Base-by-base conservation (phyloP, 148 eudicot species). In the Nyssa sinensis region DNA sequence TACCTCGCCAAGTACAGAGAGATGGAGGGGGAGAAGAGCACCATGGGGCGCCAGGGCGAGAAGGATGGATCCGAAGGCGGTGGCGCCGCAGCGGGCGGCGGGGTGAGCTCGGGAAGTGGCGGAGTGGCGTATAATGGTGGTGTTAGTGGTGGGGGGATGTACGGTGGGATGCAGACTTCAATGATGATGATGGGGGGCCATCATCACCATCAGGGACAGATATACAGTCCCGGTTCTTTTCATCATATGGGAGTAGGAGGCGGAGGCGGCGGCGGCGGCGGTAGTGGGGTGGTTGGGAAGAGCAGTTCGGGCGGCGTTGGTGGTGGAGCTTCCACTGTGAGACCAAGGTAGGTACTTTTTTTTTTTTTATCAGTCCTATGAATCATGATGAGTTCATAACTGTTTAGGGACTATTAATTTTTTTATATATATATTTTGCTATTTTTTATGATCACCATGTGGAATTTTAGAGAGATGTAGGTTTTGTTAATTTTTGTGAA, bases 1-100 rank as follows among this genome's bases (percentile, higher is more conserved):
- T 86, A 88, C 49, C 61, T 88, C 30, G 84, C 83, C 0, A 88
- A 84, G 81, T 88, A 86, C 31, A 69, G 89, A 7, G 92, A 86
- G 74, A 53, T 86, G 75, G 92, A 88, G 31, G 88, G 89, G 3
- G 89, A 86, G 59, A 88, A 84, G 73, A 81, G 67, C 30, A 1
- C 81, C 5, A 63, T 75, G 12, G 74, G 73, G 1, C 68, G 74
- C 3, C 62, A 30, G 21, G 71, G 79, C 32, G 64, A 64, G 64
- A 72, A 62, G 61, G 75, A 57, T 7, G 71, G 70, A 8, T 57
- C 77, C 16, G 79, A 67, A 2, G 75, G 68, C 8, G 77, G 67
- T 2, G 41, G 76, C 17, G 55, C 23, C 3, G 66, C 58, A 1
- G 34, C 35, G 2, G 59, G 62, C 4, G 65, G 71, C 7, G 59